Conservation (phyloP, 2,329 filamentous ascomycete genomes). For the Xylariaceae sp. region DNA sequence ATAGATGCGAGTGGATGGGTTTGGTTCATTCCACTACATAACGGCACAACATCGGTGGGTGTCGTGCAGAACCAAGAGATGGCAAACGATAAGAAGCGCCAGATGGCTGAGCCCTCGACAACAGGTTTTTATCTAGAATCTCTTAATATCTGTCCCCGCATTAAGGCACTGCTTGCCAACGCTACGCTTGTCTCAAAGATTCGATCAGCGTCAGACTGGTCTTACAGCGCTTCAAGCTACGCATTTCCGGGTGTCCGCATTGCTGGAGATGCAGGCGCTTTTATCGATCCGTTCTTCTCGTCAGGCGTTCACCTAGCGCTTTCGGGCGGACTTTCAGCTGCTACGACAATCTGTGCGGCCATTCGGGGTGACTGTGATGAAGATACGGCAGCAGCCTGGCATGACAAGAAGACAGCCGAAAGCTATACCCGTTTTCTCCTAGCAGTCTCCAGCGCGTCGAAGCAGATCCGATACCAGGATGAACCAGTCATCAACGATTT, state of each 20-base stretch:
- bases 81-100: slow-evolving; percentile 33
- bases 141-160: slow-evolving; percentile 32
- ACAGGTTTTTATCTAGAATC: slow-evolving; percentile 34
- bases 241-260: slow-evolving; percentile 38
- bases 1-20: slow-evolving; percentile 47
- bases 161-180: slow-evolving; percentile 28
- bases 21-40: slow-evolving; percentile 48
- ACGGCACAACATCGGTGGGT: slow-evolving; percentile 42
- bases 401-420: slow-evolving; percentile 41
- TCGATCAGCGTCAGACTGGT: slow-evolving; percentile 44
- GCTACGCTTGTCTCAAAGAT: slow-evolving; percentile 34
- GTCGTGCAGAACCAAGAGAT: slow-evolving; percentile 40
- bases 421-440: slow-evolving; percentile 46
- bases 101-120: slow-evolving; percentile 16
- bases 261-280: slow-evolving; percentile 44
- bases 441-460: background rate
- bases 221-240: slow-evolving; percentile 43
- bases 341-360: slow-evolving; percentile 39
- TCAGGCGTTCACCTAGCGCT: slow-evolving; percentile 46
- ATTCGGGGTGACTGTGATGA: slow-evolving; percentile 38
- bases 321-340: slow-evolving; percentile 40
- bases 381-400: slow-evolving; percentile 36
- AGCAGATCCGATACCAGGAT: background rate
- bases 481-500: background rate
- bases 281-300: slow-evolving; percentile 48